Base-by-base conservation (phyloP, 805 yeast species). In the Sungouiella thailandica region DNA sequence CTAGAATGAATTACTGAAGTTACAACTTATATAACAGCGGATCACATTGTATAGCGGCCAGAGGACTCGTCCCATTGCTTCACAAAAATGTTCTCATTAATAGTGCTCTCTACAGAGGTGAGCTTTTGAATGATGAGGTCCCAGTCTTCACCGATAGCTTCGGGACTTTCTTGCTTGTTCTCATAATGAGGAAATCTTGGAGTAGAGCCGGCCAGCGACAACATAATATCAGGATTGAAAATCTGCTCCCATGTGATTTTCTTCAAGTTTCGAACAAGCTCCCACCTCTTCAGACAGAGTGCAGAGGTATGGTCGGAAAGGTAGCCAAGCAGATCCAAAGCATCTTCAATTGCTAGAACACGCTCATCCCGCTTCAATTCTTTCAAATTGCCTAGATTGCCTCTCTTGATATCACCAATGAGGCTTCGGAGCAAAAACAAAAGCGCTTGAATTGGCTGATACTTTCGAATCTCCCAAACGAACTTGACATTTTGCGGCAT, bases 391-490 rank as follows among this genome's bases (percentile, higher is more conserved):
- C 8, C 22, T 7, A 7, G 8, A 9, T 19, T 9, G 7, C 9
- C 8, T 7, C 7, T 19, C 9, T 31, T 31, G 19, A 41, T 15
- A 9, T 40, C 39, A 3, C 23, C 23, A 6, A 40, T 18, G 7
- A 41, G 17, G 12, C 17, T 31, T 10, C 31, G 15, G 15, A 41
- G 29, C 17, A 41, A 23, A 5, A 36, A 35, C 17, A 38, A 34
- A n/a, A 38, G 16, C 2, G 39, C 34, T 27, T 38, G 45, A 22
- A 41, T 35, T 5, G 45, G 45, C 25, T 41, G 45, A 25, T 32
- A 41, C 17, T 41, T 41, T 12, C 45, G 32, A 29, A 19, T 19
- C 9, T 19, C 22, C 22, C 22, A 19, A 7, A 19, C 22, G 9
- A 19, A 19, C 22, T 19, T 19, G 22, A 19, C 22, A 19, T 19